A percentile compares a stretch with the other conserved stretches of the same genome.
Conservation (phyloP, 2,329 filamentous ascomycete genomes). For the Penicillium decumbens region DNA sequence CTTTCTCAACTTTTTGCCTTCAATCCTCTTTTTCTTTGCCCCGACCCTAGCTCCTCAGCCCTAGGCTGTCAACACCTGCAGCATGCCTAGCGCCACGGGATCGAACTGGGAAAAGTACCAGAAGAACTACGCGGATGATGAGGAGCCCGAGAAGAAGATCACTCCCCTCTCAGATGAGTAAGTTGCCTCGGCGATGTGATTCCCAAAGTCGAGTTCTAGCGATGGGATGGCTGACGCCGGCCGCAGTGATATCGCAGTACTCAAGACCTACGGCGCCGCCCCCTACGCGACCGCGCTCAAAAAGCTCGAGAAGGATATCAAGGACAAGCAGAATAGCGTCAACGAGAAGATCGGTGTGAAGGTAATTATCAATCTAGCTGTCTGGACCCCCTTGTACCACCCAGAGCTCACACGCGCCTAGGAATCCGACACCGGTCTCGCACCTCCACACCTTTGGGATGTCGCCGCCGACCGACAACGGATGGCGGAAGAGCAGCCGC, state of each 20-base stretch:
- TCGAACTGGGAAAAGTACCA: constrained; percentile 97
- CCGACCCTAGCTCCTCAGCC: constrained; percentile 17
- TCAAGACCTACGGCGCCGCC: constrained; percentile 97
- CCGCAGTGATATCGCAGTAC: constrained; percentile 89
- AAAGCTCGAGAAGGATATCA: constrained; percentile 98
- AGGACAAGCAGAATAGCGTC: constrained; percentile 95
- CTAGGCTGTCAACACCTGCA: constrained; percentile 35
- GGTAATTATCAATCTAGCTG: constrained; percentile 26
- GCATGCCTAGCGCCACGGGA: constrained; percentile 90
- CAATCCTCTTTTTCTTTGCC: constrained; percentile 3
- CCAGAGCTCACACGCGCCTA: constrained; percentile 39
- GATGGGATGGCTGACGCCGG: constrained; percentile 30
- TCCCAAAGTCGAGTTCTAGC: background rate
- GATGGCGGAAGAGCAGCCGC: constrained; percentile 96
- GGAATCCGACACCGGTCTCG: constrained; percentile 98
- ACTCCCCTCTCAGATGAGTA: constrained; percentile 95
- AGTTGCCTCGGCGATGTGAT: constrained; percentile 32
- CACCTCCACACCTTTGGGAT: constrained; percentile 98
- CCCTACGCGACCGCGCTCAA: constrained; percentile 91
- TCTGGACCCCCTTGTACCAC: constrained; percentile 11
- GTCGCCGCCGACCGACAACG: constrained; percentile 95
- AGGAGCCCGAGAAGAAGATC: constrained; percentile 99
- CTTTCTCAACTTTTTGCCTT: background rate
- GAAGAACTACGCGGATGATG: constrained; percentile 95
- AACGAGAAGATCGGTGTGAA: constrained; percentile 89